Evolutionary conservation across 257 asterid species (phyloP).

Genomic region (Parsonsia alboflavescens): DNA sequence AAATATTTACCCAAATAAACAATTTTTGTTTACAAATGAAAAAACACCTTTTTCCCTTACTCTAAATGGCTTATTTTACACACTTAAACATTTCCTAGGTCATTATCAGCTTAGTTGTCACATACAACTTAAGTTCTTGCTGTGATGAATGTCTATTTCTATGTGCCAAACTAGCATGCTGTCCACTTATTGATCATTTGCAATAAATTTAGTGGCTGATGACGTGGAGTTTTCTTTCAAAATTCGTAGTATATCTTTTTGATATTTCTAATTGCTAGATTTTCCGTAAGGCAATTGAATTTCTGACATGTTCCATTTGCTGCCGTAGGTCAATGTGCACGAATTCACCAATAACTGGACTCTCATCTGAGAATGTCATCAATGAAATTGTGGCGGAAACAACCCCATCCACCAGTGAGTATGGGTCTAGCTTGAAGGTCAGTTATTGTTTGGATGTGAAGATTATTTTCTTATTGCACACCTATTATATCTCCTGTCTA

Average conservation of each 20-base stretch:
- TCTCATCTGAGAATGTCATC: conserved; percentile 63
- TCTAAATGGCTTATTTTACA: too few relatives aligned
- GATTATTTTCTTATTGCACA: neutral
- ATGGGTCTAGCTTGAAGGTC: conserved; percentile 67
- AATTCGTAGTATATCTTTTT: neutral
- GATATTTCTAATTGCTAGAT: conserved; percentile 2
- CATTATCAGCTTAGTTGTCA: neutral
- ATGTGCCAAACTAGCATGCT: neutral
- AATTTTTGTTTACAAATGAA: too few relatives aligned
- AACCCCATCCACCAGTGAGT: conserved; percentile 63
- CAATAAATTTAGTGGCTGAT: neutral
- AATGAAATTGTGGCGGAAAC: conserved; percentile 47
- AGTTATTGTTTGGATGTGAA: conserved; percentile 15
- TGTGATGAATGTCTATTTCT: neutral
- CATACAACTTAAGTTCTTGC: neutral
- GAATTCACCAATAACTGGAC: conserved; percentile 54
- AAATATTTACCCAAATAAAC: too few relatives aligned
- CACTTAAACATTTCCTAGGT: neutral
- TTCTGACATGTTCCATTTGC: conserved; percentile 17
- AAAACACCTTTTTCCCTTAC: too few relatives aligned
- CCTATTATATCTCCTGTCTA: too few relatives aligned
- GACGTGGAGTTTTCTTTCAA: neutral
- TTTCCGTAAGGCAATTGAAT: conserved; percentile 17
- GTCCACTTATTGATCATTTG: neutral
- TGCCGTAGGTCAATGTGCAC: conserved; percentile 57